Percentiles rank a stretch among this genome's conserved stretches.
These are phyloP conservation scores for Leishmania aethiopica DNA, from an alignment of 208 protist genomes.

Conservation along the genomic window DNA sequence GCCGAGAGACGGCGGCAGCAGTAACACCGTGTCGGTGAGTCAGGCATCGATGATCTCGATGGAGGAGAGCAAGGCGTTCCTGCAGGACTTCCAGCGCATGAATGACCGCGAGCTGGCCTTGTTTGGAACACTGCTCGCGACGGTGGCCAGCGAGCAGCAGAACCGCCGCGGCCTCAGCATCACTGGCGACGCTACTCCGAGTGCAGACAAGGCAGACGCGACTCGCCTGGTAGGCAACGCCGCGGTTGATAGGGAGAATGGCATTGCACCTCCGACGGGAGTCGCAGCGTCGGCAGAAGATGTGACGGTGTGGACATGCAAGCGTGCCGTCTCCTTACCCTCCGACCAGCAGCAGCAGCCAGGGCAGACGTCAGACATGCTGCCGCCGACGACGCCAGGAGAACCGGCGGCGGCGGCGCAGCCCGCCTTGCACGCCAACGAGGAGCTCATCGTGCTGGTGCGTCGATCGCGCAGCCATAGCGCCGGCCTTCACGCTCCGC, in stretches of 20 bases:
- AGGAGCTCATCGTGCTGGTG: slow-evolving; percentile 25
- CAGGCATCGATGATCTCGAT: slow-evolving; percentile 31
- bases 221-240: background rate
- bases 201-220: background rate
- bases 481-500: background rate
- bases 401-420: background rate
- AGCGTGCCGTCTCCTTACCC: background rate
- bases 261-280: background rate
- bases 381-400: background rate
- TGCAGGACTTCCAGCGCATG: slow-evolving; percentile 30
- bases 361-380: background rate
- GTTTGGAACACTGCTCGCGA: slow-evolving; percentile 29
- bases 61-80: slow-evolving; percentile 27
- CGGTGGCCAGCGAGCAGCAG: slow-evolving; percentile 21
- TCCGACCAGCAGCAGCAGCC: background rate
- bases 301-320: slow-evolving; percentile 29
- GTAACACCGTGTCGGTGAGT: slow-evolving; percentile 11
- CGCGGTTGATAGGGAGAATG: background rate
- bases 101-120: slow-evolving; percentile 28
- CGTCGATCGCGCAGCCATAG: slow-evolving; percentile 24
- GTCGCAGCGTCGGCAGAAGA: slow-evolving; percentile 14
- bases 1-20: background rate
- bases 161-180: background rate
- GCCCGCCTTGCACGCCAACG: background rate
- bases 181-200: background rate